Base-by-base conservation (phyloP, 1,284 basidiomycete species). In the Cutaneotrichosporon arboriforme region DNA sequence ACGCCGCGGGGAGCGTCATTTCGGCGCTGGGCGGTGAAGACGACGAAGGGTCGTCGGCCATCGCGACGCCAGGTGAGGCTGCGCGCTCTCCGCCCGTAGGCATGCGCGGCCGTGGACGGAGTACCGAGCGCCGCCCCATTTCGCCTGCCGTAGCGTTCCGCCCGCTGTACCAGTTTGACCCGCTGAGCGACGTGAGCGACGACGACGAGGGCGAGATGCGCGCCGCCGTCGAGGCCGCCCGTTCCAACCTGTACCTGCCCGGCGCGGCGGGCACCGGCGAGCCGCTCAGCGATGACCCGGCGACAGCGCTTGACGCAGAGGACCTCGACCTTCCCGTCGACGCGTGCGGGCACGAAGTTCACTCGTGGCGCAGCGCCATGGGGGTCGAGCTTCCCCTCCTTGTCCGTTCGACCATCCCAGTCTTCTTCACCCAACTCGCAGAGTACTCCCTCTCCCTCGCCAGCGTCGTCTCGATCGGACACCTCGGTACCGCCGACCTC, bases 401-500 rank as follows among this genome's bases (percentile, higher is more conserved):
- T 17, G 35, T 68, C 17, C 56, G 61, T 23, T 61, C 64, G 4
- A 63, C 70, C 4, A 45, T 74, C 7, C 74, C 75, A 1, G 64
- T 74, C 26, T 72, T 74, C 51, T 64, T 73, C 51, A 70, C 73
- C 4, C 75, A 77, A 58, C 52, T 72, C 5, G 69, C 74, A 41
- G 75, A 77, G 51, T 77, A 71, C 64, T 73, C 71, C n/a, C 60
- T 77, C 10, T 64, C 72, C 34, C 60, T 77, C 12, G 74, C 72
- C 4, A 68, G 67, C 3, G 72, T 92, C 17, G 76, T 94, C 17
- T 86, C 86, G 13, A 86, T 92, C 41, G 90, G 90, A 1, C 90
- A 94, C 75, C 73, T 93, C 1, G 84, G 81, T 1, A 87, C 88
- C 0, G 67, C 64, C 8, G 70, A 76, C 31, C 81, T 94, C 1